Evolutionary conservation across 108 stramenopile genomes (phyloP), one percentile per base, ranked within the genome.

Genomic region (Fragilaria radians): DNA sequence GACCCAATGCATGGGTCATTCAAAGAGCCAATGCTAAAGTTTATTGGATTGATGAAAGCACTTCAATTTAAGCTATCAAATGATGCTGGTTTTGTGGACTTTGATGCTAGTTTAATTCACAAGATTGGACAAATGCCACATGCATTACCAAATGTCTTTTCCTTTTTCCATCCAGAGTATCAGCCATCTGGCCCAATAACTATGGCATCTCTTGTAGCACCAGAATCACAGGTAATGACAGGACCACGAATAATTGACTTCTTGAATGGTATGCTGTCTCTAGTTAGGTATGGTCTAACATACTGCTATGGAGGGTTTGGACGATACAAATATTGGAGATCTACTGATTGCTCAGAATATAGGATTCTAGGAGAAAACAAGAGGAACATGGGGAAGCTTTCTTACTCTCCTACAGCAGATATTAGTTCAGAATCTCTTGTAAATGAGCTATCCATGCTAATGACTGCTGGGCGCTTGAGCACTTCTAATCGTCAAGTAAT

Each of bases 1-100:
- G 88, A 89, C 50, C 82, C 84, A 3, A 68, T 67, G 29, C 51
- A 63, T 63, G 86, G 86, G 7, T 55, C 67, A 19, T 33, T 88
- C 1, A 59, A 69, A 28, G 85, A 89, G 70, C 82, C 88, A 0
- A 62, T 81, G 25, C 28, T 82, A 17, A 76, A 74, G 69, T 34
- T 84, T 28, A 50, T 78, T 55, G 53, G 70, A 50, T 31, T 84
- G 7, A 57, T 86, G 70, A 54, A 80, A 29, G 61, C 77, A 30
- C 55, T 89, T 61, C 73, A 83, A 21, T 83, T 73, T 34, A 25
- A 48, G 23, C 32, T n/a, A 24, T 26, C 32, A 7, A 19, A 33
- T 7, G 25, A 25, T 46, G 21, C 73, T 45, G 36, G 51, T 18
- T 59, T 24, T 24, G 34, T 64, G 25, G 30, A 33, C 28, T 26